Percentiles rank a stretch among this genome's conserved stretches.
phyloP scores from a whole-genome alignment of 148 eudicot species.

The Silene latifolia region DNA sequence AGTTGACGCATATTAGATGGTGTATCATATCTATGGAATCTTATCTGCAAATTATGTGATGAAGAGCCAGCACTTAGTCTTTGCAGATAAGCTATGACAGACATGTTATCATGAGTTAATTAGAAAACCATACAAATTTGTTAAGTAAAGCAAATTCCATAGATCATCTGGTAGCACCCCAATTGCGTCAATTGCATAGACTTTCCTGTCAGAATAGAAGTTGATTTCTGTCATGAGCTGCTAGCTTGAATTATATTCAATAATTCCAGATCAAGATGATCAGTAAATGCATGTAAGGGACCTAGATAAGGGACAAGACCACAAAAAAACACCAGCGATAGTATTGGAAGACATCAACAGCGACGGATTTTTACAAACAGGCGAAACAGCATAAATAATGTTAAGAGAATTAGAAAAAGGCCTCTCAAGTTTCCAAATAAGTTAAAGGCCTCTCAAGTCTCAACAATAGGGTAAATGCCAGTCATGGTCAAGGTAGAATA shows the following conservation, averaged over 20 bases:
- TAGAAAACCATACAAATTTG: conserved; percentile 41
- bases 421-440: neutral
- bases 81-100: neutral
- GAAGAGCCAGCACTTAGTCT: no score
- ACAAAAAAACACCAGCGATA: neutral
- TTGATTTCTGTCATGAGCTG: neutral
- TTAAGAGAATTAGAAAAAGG: neutral
- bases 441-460: no score
- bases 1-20: neutral
- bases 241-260: neutral
- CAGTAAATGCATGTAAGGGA: neutral
- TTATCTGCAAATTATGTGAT: neutral
- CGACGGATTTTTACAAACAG: neutral
- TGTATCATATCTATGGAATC: neutral
- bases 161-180: conserved; percentile 75
- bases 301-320: neutral
- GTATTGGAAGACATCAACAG: neutral
- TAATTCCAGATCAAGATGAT: neutral
- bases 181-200: conserved; percentile 40
- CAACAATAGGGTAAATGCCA: no score
- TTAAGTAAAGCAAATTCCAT: conserved; percentile 61
- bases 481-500: neutral
- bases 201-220: conserved; percentile 45
- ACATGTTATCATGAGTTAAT: neutral
- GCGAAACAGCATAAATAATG: no score